Evolutionary conservation across 495 filamentous ascomycete genomes (phyloP), one percentile per base, ranked within the genome.

Genomic region (Choiromyces venosus): DNA sequence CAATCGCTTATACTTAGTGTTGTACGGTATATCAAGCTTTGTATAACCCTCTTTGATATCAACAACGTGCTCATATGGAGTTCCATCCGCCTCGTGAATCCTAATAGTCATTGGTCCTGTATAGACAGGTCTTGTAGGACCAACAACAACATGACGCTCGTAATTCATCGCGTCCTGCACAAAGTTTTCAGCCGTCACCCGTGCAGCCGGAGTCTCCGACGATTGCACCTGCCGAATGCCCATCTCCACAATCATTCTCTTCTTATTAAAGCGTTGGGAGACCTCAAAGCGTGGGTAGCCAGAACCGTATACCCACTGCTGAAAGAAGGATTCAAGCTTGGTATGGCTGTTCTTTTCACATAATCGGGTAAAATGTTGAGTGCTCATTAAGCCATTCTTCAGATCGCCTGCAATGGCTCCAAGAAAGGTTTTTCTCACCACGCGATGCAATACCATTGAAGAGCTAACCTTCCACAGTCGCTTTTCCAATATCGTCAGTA

Each of bases 21-120:
- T 98, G 80, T 99, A 99, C 19, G 94, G 93, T 72, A 99, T 97
- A 66, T 97, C 93, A 71, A 97, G 90, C 72, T 89, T 91, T 9
- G 89, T 91, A 52, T 87, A 85, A 10, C 89, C 88, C 71, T 97
- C 93, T 76, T 92, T 93, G 81, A 99, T 96, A 71, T 97, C 91
- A 37, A 97, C 92, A 76, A 97, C 96, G 80, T 99, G 95, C 82
- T 99, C 95, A 82, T 99, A 99, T 33, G 95, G 95, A 3, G 96
- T 98, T 21, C 95, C 95, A 81, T 99, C 96, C 37, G 95, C 96
- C 83, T 99, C 95, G 84, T 99, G 95, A 74, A 99, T 97, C 65
- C 96, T 88, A 76, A 99, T 91, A 0, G 95, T 98, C 91, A 98
- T 96, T 0, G 96, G 94, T 0, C 94, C 94, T 4, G 92, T 94